Evolutionary conservation across 441 rosid species (phyloP).

Genomic region (Biscutella laevigata): DNA sequence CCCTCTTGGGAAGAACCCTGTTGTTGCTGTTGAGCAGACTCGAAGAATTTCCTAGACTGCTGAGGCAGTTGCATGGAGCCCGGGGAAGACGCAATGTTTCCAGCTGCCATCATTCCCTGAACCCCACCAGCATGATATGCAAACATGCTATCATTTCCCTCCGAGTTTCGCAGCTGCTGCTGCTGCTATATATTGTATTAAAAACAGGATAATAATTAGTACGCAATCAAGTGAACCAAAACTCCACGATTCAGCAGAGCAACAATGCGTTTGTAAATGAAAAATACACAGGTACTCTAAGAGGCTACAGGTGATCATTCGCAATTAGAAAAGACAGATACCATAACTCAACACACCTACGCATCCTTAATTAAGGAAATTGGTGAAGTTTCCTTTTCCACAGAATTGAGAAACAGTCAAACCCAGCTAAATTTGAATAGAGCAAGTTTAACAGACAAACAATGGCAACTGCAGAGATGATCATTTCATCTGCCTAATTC

Average conservation of each 20-base stretch:
- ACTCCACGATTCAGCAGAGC: background rate
- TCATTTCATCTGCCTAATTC: no score
- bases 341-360: background rate
- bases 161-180: slow-evolving; percentile 64
- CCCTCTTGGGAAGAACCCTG: slow-evolving; percentile 71
- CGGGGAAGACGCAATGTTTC: slow-evolving; percentile 51
- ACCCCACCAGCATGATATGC: slow-evolving; percentile 71
- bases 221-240: background rate
- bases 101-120: slow-evolving; percentile 72
- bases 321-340: no score
- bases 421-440: background rate
- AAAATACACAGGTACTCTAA: background rate
- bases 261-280: background rate
- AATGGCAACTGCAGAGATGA: background rate
- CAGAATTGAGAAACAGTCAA: background rate
- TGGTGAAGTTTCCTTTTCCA: slow-evolving; percentile 13
- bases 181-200: slow-evolving; percentile 51
- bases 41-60: slow-evolving; percentile 76
- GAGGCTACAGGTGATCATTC: no score
- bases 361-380: background rate
- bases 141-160: slow-evolving; percentile 67
- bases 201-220: background rate
- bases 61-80: slow-evolving; percentile 79
- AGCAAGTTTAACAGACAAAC: background rate
- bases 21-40: slow-evolving; percentile 52